Base-by-base conservation (phyloP, 2,329 filamentous ascomycete genomes). In the Lasiodiplodia theobromae region DNA sequence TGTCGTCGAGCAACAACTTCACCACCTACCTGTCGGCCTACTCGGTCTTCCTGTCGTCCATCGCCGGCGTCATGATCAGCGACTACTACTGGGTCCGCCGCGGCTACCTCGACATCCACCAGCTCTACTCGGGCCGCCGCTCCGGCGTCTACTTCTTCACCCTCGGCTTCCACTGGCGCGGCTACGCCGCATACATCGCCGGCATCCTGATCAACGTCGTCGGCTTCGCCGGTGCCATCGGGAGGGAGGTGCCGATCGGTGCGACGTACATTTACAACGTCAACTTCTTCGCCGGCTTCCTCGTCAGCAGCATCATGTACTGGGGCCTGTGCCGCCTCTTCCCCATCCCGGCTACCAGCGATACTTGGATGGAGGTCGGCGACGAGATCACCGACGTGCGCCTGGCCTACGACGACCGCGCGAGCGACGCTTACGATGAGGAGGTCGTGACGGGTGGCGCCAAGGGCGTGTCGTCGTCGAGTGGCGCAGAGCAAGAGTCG, bases 191-290 rank as follows among this genome's bases (percentile, higher is more conserved):
- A 0, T 97, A 97, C 77, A 86, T 97, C 69, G 83, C 87, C 1
- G 94, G 94, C 14, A 96, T 97, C 70, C 77, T 96, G 5, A 91
- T 97, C 83, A 97, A 97, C 73, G 92, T 97, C 4, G 93, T 97
- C 4, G 94, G 94, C 0, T 97, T 97, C 72, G 93, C 89, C 0
- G 94, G 93, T 2, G 93, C 92, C 0, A 87, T 97, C 31, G 93
- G 93, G 0, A 79, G 77, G 23, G 76, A 81, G 0, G 93, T 97
- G 0, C 94, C 95, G 0, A 83, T 87, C 6, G 94, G 91, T 0
- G 94, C 95, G 0, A 88, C 86, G 0, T 96, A 96, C 76, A 88
- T 97, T 69, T 97, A 97, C 83, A 92, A 94, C 72, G 76, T 97
- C 73, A 97, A 97, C 80, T 97, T 94, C 83, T 96, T 97, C 78